Evolutionary conservation across 1,284 basidiomycete genomes (phyloP).

Genomic region (Sparassis latifolia): DNA sequence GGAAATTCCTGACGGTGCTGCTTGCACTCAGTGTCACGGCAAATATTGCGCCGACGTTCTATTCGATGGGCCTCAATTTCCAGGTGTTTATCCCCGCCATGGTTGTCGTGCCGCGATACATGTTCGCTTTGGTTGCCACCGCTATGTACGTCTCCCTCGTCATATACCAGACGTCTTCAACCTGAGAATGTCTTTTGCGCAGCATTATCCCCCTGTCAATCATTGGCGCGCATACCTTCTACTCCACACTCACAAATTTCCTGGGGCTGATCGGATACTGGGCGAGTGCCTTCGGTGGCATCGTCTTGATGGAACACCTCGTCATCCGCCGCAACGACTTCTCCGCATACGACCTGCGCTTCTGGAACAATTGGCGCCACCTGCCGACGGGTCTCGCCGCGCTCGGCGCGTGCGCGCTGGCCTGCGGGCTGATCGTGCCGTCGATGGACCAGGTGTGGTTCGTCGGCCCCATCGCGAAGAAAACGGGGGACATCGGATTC

Average conservation of each 20-base stretch:
- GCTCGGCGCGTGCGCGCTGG: slow-evolving; percentile 40
- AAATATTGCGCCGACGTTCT: slow-evolving; percentile 83
- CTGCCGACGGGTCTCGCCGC: slow-evolving; percentile 67
- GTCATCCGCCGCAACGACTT: slow-evolving; percentile 51
- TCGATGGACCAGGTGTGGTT: slow-evolving; percentile 73
- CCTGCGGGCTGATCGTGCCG: slow-evolving; percentile 57
- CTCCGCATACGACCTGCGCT: slow-evolving; percentile 39
- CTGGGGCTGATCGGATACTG: slow-evolving; percentile 74
- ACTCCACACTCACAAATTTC: slow-evolving; percentile 60
- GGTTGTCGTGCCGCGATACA: slow-evolving; percentile 71
- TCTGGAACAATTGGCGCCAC: slow-evolving; percentile 47
- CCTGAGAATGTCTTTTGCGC: not conserved
- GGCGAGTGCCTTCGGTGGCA: slow-evolving; percentile 50
- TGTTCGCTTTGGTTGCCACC: slow-evolving; percentile 78
- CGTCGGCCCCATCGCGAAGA: slow-evolving; percentile 60
- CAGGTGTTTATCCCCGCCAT: slow-evolving; percentile 74
- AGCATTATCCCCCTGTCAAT: slow-evolving; percentile 55
- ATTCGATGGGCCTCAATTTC: slow-evolving; percentile 78
- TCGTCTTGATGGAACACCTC: slow-evolving; percentile 60
- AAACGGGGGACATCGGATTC: slow-evolving; percentile 74
- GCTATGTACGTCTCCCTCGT: slow-evolving; percentile 54
- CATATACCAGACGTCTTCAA: not conserved
- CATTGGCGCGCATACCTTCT: slow-evolving; percentile 62
- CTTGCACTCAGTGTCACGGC: slow-evolving; percentile 76
- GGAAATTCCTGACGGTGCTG: slow-evolving; percentile 83